These are phyloP conservation scores for Xerocomus minutiporus DNA, from an alignment of 1,284 basidiomycete species.

Conservation along the genomic window DNA sequence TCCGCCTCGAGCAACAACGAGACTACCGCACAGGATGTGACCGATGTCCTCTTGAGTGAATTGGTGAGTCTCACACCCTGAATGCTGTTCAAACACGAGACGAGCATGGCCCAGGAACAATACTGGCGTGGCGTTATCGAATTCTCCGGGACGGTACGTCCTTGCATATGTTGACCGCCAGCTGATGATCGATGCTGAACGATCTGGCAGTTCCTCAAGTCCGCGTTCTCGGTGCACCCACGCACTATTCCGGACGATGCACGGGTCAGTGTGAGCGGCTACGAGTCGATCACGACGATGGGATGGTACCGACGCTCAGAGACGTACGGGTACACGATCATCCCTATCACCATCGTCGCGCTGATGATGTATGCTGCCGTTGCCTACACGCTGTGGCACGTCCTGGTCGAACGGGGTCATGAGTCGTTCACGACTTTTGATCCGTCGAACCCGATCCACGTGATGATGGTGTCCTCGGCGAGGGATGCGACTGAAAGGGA, in stretches of 20 bases:
- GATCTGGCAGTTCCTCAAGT: not conserved
- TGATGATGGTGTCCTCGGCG: slow-evolving; percentile 7
- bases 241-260: not conserved
- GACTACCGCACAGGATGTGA: not conserved
- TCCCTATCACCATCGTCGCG: not conserved
- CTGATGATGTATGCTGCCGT: slow-evolving; percentile 1
- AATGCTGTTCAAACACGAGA: not conserved
- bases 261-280: not conserved
- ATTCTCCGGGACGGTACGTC: slow-evolving; percentile 6
- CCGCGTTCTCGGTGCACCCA: not conserved
- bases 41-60: not conserved
- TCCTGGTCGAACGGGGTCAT: not conserved
- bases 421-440: not conserved
- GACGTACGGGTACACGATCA: not conserved
- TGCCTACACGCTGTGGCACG: not conserved
- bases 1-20: not conserved
- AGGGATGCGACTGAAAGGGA: not conserved
- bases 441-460: slow-evolving; percentile 3
- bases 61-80: not conserved
- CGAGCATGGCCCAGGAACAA: not conserved
- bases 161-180: not conserved
- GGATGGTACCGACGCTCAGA: not conserved
- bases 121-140: slow-evolving; percentile 15
- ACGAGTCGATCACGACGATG: not conserved
- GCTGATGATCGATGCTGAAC: not conserved